Conservation (phyloP, 169 alveolate species). For the Eimeria sp. region DNA sequence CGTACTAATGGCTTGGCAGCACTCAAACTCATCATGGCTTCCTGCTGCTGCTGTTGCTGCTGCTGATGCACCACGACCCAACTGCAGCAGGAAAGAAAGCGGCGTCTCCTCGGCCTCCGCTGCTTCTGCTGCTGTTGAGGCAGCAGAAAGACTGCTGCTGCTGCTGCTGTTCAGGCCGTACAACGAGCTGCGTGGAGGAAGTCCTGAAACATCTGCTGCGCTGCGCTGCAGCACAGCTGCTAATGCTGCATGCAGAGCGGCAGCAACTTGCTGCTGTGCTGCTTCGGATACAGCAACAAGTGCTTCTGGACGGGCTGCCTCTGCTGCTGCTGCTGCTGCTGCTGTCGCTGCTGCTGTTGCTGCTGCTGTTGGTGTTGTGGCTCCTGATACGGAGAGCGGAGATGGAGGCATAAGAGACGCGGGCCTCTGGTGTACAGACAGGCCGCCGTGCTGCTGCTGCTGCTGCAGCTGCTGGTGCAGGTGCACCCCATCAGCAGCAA, state of each 20-base stretch:
- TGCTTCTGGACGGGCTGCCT: constrained; percentile 7
- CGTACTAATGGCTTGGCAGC: background rate
- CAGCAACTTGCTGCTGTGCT: constrained; percentile 45
- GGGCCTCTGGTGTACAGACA: background rate
- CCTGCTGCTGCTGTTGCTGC: constrained; percentile 63
- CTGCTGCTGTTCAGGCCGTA: constrained; percentile 26
- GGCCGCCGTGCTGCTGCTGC: constrained; percentile 49
- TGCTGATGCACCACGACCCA: constrained; percentile 20
- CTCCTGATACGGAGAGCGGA: constrained; percentile 21
- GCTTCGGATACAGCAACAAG: constrained; percentile 36
- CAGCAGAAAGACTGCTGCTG: background rate
- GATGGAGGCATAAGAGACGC: constrained; percentile 20
- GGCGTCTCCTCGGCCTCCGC: background rate
- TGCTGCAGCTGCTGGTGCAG: constrained; percentile 25
- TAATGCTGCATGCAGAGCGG: constrained; percentile 30
- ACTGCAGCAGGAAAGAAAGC: constrained; percentile 47
- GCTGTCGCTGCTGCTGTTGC: constrained; percentile 37
- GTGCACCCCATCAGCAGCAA: constrained; percentile 19
- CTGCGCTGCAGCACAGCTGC: constrained; percentile 67
- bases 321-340: constrained; percentile 49
- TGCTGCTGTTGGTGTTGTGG: constrained; percentile 36
- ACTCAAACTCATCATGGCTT: background rate
- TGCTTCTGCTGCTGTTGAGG: constrained; percentile 14
- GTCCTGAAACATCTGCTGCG: constrained; percentile 16
- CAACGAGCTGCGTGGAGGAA: background rate